Base-by-base conservation (phyloP, 306 rosid genomes). In the Nissolia schottii region DNA sequence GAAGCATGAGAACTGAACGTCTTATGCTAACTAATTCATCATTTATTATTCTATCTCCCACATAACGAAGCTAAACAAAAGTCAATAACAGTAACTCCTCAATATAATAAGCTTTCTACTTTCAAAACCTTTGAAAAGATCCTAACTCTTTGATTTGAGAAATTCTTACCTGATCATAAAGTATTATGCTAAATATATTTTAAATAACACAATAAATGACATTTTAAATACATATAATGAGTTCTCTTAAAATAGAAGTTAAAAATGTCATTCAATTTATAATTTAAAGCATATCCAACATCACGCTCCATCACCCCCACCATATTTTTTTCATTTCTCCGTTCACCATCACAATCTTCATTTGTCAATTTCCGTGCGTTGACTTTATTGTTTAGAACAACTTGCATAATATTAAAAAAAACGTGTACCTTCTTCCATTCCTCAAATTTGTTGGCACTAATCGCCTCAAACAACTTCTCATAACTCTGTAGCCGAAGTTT, bases 331-430 rank as follows among this genome's bases (percentile, higher is more conserved):
- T n/a, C n/a, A n/a, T n/a, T n/a, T n/a, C n/a, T n/a, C n/a, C 31
- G 57, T 24, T 65, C 59, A 55, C 63, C 34, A 40, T 15, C 66
- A n/a, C 29, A 77, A 59, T 66, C 27, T 50, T 29, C n/a, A 35
- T 22, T 16, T n/a, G 57, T 79, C 75, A 71, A 67, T 77, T 83
- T 81, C 81, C 77, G 79, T 75, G 84, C 73, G 78, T 84, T 87
- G 92, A 87, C 89, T 76, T 86, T 64, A 56, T 73, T 60, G 23
- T 29, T 64, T 11, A 8, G 6, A 61, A 61, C 85, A 58, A 27
- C 63, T 14, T 56, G 38, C 7, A 27, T 15, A 51, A 59, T 20
- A n/a, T n/a, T n/a, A n/a, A n/a, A 27, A 51, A 66, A 41, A 19
- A 37, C 11, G 15, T 3, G 14, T 25, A 6, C 28, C 48, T 22